Evolutionary conservation across 2,329 filamentous ascomycete genomes (phyloP).

Genomic region (Corynespora cassiicola): DNA sequence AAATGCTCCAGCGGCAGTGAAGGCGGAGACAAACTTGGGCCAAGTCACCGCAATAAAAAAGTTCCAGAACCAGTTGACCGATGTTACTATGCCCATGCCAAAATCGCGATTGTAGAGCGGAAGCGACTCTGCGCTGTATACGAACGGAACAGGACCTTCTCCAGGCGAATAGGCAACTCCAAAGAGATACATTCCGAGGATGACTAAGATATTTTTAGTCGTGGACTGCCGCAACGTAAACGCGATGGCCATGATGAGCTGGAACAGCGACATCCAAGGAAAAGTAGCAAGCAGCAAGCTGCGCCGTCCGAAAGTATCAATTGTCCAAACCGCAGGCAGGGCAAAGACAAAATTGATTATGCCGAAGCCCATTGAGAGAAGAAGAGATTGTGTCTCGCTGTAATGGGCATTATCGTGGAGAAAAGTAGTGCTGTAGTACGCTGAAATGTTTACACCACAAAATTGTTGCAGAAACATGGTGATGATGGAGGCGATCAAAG

Average conservation of each 20-base stretch:
- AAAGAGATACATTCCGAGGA: constrained; percentile 25
- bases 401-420: constrained; percentile 32
- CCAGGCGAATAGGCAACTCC: constrained; percentile 36
- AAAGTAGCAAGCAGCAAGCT: constrained; percentile 48
- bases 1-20: constrained; percentile 17
- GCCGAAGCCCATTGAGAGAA: constrained; percentile 48
- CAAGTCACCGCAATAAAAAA: constrained; percentile 26
- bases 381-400: constrained; percentile 30
- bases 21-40: constrained; percentile 19
- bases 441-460: constrained; percentile 24
- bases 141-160: constrained; percentile 26
- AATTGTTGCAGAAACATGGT: constrained; percentile 36
- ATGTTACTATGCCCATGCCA: constrained; percentile 25
- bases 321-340: constrained; percentile 49
- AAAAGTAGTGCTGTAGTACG: constrained; percentile 23
- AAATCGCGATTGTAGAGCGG: constrained; percentile 29
- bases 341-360: constrained; percentile 51
- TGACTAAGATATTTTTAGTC: constrained; percentile 22
- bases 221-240: constrained; percentile 30
- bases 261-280: constrained; percentile 54
- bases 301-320: constrained; percentile 34
- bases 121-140: constrained; percentile 17
- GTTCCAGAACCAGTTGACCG: constrained; percentile 27
- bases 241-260: constrained; percentile 56
- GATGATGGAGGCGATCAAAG: constrained; percentile 24